phyloP scores from a whole-genome alignment of 1,139 yeast species.

The Blastobotrys illinoisensis region DNA sequence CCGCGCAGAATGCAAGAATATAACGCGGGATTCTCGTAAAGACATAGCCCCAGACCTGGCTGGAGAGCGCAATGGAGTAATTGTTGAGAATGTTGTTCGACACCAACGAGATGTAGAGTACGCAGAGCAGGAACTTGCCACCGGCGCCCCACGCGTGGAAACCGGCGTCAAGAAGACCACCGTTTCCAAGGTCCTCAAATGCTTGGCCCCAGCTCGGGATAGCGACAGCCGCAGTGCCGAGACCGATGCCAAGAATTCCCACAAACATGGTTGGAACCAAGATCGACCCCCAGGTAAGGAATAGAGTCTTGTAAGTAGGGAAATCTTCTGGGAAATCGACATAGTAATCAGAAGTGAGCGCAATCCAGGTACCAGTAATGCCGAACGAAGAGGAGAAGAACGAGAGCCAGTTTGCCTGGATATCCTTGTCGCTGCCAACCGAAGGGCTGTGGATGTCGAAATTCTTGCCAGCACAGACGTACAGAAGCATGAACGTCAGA shows the following conservation, averaged over 20 bases:
- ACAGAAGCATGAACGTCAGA: slow-evolving; percentile 61
- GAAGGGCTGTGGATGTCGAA: slow-evolving; percentile 41
- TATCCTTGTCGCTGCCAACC: slow-evolving; percentile 38
- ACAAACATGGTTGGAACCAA: slow-evolving; percentile 72
- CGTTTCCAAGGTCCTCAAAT: slow-evolving; percentile 61
- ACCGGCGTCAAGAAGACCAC: slow-evolving; percentile 67
- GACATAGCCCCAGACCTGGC: slow-evolving; percentile 62
- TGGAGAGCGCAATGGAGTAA: slow-evolving; percentile 77
- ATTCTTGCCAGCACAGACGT: slow-evolving; percentile 58
- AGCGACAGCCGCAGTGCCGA: slow-evolving; percentile 61
- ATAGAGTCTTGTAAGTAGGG: slow-evolving; percentile 50
- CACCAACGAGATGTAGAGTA: slow-evolving; percentile 66
- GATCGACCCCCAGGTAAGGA: slow-evolving; percentile 63
- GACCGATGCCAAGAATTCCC: slow-evolving; percentile 64
- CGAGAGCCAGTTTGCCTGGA: slow-evolving; percentile 64
- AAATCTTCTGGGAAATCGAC: slow-evolving; percentile 74
- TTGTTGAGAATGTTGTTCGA: slow-evolving; percentile 79
- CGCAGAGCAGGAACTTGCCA: slow-evolving; percentile 68
- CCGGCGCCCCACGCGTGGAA: slow-evolving; percentile 72
- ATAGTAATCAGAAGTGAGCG: slow-evolving; percentile 80
- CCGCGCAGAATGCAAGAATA: slow-evolving; percentile 64
- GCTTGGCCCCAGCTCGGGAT: slow-evolving; percentile 55
- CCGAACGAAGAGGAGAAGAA: slow-evolving; percentile 73
- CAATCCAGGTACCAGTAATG: slow-evolving; percentile 87
- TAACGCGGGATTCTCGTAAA: slow-evolving; percentile 72